These are phyloP conservation scores for Scenedesmus sp. DNA, from an alignment of 163 green algal genomes.

Conservation along the genomic window DNA sequence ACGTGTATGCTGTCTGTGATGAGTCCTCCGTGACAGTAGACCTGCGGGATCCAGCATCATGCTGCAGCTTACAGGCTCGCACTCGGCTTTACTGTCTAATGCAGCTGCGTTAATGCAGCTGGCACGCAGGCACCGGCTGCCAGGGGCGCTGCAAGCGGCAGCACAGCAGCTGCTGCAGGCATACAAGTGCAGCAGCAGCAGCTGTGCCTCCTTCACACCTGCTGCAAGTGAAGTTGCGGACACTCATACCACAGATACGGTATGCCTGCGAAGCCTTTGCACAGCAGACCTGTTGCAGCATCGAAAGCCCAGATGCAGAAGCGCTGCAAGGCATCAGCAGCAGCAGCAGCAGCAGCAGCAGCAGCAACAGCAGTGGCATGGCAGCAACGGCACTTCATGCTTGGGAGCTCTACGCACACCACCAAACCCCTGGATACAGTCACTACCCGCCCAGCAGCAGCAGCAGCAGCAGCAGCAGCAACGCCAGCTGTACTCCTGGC, in stretches of 20 bases:
- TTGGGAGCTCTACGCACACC: neutral
- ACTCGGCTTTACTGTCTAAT: neutral
- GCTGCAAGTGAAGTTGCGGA: neutral
- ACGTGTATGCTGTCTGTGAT: neutral
- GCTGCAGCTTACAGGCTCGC: neutral
- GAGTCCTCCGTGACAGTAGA: neutral
- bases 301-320: neutral
- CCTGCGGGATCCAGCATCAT: neutral
- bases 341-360: neutral
- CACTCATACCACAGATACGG: neutral
- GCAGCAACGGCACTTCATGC: neutral
- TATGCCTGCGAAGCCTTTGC: neutral
- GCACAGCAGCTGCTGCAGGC: constrained; percentile 3
- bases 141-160: neutral
- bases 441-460: neutral
- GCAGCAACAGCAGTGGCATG: too few relatives aligned
- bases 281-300: neutral
- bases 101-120: neutral
- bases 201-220: neutral
- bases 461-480: neutral
- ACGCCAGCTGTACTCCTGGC: neutral
- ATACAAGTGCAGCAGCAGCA: neutral
- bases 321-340: neutral
- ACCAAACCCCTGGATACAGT: neutral
- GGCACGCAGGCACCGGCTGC: neutral